Conservation (phyloP, 139 green algal genomes). For the Tetradesmus lagerheimii region DNA sequence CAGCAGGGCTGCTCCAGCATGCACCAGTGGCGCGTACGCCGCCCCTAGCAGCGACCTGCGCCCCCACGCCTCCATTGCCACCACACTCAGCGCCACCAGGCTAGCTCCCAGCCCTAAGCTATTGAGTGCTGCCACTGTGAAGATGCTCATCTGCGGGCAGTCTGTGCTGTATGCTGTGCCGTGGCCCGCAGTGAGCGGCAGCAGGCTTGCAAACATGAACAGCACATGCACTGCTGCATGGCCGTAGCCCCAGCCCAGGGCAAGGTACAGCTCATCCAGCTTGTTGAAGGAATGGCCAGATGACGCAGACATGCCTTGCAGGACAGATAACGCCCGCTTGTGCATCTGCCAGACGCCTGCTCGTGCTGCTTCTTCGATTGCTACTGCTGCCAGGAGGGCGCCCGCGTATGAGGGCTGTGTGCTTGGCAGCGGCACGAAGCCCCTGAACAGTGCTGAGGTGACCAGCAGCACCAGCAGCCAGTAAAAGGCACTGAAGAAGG, state of each 20-base stretch:
- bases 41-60: not conserved
- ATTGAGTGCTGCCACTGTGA: constrained; percentile 62
- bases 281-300: constrained; percentile 51
- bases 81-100: constrained; percentile 56
- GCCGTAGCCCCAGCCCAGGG: constrained; percentile 68
- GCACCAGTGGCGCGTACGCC: constrained; percentile 43
- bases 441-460: constrained; percentile 59
- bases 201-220: constrained; percentile 65
- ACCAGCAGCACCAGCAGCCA: constrained; percentile 65
- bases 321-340: not conserved
- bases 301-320: constrained; percentile 30
- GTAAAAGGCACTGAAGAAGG: constrained; percentile 62
- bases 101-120: constrained; percentile 57
- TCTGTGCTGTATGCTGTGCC: constrained; percentile 53
- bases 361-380: constrained; percentile 57
- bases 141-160: constrained; percentile 56
- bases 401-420: constrained; percentile 52
- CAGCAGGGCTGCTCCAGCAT: constrained; percentile 52
- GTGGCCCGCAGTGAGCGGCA: constrained; percentile 59
- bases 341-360: constrained; percentile 51
- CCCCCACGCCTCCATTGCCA: constrained; percentile 58
- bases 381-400: constrained; percentile 54
- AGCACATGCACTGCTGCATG: constrained; percentile 62
- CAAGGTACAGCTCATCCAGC: constrained; percentile 69
- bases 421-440: constrained; percentile 51